Base-by-base conservation (phyloP, 345 rosid genomes). In the Populus davidiana region DNA sequence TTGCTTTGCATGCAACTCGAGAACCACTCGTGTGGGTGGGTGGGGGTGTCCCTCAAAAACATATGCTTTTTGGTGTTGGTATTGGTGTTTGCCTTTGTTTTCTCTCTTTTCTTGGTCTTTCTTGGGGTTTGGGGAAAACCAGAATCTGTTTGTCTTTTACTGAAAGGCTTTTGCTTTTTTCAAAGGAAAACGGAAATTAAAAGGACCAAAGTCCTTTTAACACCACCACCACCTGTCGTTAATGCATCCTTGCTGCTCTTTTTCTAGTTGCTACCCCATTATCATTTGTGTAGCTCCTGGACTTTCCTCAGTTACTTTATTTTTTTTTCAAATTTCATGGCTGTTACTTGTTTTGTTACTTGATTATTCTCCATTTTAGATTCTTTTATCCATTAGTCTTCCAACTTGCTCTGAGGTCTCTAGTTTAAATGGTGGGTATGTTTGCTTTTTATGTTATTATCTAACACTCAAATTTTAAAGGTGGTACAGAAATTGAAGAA, bases 11-110 rank as follows among this genome's bases (percentile, higher is more conserved):
- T 77, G 86, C 76, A 86, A 80, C 38, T 70, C 80, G 81, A 27
- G 27, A 27, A 27, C 83, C 89, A 84, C 91, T 86, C 94, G 94
- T 90, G 94, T 81, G 94, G 90, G 89, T 75, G 70, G 72, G 69
- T 67, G 78, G 70, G 78, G 44, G 79, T 66, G 79, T 69, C 62
- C 49, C 47, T 64, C 64, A 29, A 72, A 61, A 71, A 78, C 80
- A 72, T 35, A 77, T 79, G 80, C 49, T 33, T 25, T 65, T 67
- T 33, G 63, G 72, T 49, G 47, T 78, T 76, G 86, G 83, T 70
- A 72, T 50, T 81, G 86, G 75, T 81, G 83, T 83, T 59, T 16
- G 77, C 44, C 25, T 35, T 72, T 56, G 71, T 13, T 76, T 35
- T 66, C 70, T 71, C 70, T 73, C 63, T 47, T 21, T 43, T 70